Conservation (phyloP, 208 protist genomes). For the Balamuthia mandrillaris region DNA sequence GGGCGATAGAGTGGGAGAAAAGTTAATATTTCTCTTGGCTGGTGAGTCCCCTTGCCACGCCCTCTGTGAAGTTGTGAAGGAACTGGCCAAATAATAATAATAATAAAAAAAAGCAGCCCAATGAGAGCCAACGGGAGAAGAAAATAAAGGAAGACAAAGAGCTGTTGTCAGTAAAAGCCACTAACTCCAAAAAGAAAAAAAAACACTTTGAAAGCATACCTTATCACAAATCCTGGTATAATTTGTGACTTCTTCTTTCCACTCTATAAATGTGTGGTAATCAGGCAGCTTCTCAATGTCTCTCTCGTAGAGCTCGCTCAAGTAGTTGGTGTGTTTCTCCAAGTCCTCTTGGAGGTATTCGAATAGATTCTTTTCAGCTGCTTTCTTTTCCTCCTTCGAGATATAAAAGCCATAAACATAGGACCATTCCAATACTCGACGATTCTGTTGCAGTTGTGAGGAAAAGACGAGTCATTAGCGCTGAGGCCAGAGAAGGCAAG, state of each 20-base stretch:
- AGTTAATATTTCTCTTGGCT: constrained; percentile 33
- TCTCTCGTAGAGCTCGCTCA: constrained; percentile 61
- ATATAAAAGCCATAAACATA: constrained; percentile 68
- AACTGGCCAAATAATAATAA: no score
- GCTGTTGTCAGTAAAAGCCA: not conserved
- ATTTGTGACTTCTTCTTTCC: constrained; percentile 67
- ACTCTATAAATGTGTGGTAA: constrained; percentile 63
- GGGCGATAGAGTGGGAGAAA: no score
- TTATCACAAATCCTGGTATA: constrained; percentile 61
- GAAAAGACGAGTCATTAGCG: no score
- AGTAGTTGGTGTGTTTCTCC: constrained; percentile 64
- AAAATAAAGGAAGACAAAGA: no score
- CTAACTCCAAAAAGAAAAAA: not conserved
- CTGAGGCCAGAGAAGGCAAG: no score
- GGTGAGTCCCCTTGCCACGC: constrained; percentile 52
- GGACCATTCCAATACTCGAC: constrained; percentile 56
- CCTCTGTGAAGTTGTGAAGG: constrained; percentile 53
- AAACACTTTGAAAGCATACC: constrained; percentile 30
- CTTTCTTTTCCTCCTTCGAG: constrained; percentile 35
- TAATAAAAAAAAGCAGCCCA: no score
- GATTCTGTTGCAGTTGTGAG: constrained; percentile 50
- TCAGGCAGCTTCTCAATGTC: constrained; percentile 55
- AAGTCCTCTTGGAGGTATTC: constrained; percentile 68
- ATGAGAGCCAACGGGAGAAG: no score
- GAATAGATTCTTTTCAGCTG: constrained; percentile 55